Conservation (phyloP, 768 basidiomycete genomes). For the Lentinus tigrinus region DNA sequence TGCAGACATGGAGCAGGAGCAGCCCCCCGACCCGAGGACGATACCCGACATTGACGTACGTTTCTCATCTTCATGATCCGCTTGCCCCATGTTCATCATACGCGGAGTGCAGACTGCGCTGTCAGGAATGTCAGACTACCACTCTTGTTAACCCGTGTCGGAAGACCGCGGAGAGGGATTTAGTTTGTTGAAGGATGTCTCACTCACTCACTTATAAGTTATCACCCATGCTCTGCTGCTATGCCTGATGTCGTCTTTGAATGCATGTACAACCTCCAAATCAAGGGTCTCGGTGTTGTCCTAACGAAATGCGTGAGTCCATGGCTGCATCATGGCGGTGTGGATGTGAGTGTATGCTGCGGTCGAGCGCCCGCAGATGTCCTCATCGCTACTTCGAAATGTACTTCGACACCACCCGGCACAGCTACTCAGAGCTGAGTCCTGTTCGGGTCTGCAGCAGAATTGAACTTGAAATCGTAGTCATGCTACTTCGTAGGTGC, state of each 20-base stretch:
- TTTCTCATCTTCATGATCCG: background rate
- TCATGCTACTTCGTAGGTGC: too few species aligned
- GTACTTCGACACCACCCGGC: too few species aligned
- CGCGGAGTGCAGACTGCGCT: background rate
- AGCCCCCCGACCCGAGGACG: background rate
- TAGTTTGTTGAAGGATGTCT: background rate
- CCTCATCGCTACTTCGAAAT: too few species aligned
- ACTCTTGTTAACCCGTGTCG: background rate
- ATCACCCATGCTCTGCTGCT: conserved; percentile 37
- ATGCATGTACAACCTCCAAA: background rate
- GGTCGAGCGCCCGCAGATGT: too few species aligned
- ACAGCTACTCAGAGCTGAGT: too few species aligned
- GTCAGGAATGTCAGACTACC: conserved; percentile 7
- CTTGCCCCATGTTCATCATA: background rate
- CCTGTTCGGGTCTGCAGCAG: too few species aligned
- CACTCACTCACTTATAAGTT: conserved; percentile 1
- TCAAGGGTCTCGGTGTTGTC: too few species aligned
- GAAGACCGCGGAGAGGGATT: background rate
- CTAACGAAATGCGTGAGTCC: too few species aligned
- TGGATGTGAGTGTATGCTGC: too few species aligned
- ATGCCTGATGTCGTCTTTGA: conserved; percentile 56
- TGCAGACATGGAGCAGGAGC: background rate
- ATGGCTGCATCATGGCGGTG: too few species aligned
- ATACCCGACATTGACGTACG: conserved; percentile 12
- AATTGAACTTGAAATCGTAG: too few species aligned